Conservation (phyloP, 495 filamentous ascomycete species). For the Daldinia grandis region DNA sequence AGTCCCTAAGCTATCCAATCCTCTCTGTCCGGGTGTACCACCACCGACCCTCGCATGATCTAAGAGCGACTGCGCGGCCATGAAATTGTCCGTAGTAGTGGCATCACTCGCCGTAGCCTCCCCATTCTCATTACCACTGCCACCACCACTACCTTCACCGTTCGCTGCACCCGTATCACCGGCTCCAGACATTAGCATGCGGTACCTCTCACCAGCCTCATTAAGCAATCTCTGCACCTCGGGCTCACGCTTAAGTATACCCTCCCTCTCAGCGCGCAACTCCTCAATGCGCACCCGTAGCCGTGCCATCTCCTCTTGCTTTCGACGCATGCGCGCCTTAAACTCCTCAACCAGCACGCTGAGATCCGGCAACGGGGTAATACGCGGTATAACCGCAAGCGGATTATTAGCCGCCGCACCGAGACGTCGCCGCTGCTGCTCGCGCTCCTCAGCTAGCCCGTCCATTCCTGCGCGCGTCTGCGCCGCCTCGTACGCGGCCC, state of each 20-base stretch:
- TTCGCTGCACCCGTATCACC: constrained; percentile 2
- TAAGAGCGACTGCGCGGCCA: constrained; percentile 42
- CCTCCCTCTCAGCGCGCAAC: constrained; percentile 53
- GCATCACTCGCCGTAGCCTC: constrained; percentile 56
- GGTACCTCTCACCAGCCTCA: constrained; percentile 82
- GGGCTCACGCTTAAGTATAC: constrained; percentile 76
- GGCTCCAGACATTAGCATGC: constrained; percentile 48
- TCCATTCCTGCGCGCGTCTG: constrained; percentile 86
- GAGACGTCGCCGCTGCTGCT: constrained; percentile 46
- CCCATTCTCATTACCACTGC: constrained; percentile 9
- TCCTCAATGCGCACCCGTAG: constrained; percentile 45
- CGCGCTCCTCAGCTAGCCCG: constrained; percentile 54
- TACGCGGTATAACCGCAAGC: constrained; percentile 53
- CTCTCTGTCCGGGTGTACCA: constrained; percentile 56
- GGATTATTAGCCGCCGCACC: constrained; percentile 27
- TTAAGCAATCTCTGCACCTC: constrained; percentile 84
- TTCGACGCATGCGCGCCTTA: constrained; percentile 46
- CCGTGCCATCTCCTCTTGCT: constrained; percentile 46
- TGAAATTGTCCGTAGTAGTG: constrained; percentile 32
- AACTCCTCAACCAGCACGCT: constrained; percentile 59
- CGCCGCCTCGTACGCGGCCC: constrained; percentile 85
- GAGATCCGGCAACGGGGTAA: constrained; percentile 65
- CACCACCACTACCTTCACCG: constrained; percentile 9
- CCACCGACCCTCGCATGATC: constrained; percentile 38
- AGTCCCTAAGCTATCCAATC: constrained; percentile 69